Evolutionary conservation across 2,329 filamentous ascomycete species (phyloP), one percentile per base, ranked within the genome.

Genomic region (Xylaria sp.): DNA sequence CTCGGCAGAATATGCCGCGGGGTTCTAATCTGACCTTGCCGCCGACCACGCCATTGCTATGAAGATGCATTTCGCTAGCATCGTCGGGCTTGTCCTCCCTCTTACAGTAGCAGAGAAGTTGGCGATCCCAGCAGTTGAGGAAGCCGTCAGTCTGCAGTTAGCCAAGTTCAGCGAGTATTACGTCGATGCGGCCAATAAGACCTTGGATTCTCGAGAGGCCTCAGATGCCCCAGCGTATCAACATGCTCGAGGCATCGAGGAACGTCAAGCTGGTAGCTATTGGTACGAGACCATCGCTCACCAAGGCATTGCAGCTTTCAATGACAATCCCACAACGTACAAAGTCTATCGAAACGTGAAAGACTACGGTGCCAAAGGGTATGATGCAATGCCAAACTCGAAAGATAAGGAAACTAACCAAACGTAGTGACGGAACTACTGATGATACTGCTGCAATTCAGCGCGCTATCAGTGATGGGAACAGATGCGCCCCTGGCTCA

Each of bases 311-410:
- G 76, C 79, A 17, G 74, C 78, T 31, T 80, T 79, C 73, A 79
- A 79, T 48, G 28, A 71, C 57, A 74, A 77, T 58, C 65, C 70
- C 5, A 62, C 74, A 6, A 72, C 70, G n/a, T 80, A 80, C 63
- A 75, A 77, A 63, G 77, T 81, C 44, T 81, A 77, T 63, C 77
- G 79, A 66, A 80, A 81, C 53, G 79, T 80, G 36, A 80, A 76
- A 64, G 77, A 78, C 66, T 81, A 79, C 63, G 79, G 79, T 40
- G 79, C 79, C n/a, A 75, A 74, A 66, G 75, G 74, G 71, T 75
- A 75, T 28, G 48, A 23, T 3, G 6, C 17, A 17, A 28, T 13
- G n/a, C 17, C 9, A 20, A 49, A 2, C n/a, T 10, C 13, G 5
- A 58, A 13, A 11, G 57, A 38, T 10, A 7, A 6, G 4, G 54